phyloP scores from a whole-genome alignment of 306 rosid genomes.

The Cucurbita ficifolia region DNA sequence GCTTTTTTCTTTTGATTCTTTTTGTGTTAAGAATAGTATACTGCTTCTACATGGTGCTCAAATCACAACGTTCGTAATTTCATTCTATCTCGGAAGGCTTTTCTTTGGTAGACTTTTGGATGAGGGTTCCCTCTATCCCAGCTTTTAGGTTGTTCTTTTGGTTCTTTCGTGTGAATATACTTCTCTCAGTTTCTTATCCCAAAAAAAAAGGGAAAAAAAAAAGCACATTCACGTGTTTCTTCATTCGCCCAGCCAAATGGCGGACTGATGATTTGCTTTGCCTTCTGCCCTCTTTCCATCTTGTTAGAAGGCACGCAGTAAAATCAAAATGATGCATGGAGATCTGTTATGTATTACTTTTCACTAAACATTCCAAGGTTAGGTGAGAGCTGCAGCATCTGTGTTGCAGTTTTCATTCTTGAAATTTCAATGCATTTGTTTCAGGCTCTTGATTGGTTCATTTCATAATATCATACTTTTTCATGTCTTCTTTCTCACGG shows the following conservation, averaged over 20 bases:
- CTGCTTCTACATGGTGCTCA: neutral
- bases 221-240: neutral
- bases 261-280: neutral
- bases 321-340: neutral
- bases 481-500: neutral
- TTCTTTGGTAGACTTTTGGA: neutral
- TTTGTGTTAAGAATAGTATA: neutral
- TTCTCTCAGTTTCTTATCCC: neutral
- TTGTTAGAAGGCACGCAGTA: neutral
- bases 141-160: neutral
- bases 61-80: neutral
- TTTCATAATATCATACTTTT: slow-evolving; percentile 1
- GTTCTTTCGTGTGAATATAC: neutral
- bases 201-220: neutral
- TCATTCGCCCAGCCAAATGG: neutral
- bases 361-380: neutral
- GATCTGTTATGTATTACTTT: neutral
- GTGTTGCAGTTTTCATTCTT: neutral
- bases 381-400: neutral
- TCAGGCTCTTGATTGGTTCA: neutral
- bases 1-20: neutral
- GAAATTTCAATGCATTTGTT: neutral
- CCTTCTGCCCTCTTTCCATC: neutral
- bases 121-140: neutral
- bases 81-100: neutral